These are phyloP conservation scores for Gossypium davidsonii DNA, from an alignment of 441 rosid genomes.

Conservation along the genomic window DNA sequence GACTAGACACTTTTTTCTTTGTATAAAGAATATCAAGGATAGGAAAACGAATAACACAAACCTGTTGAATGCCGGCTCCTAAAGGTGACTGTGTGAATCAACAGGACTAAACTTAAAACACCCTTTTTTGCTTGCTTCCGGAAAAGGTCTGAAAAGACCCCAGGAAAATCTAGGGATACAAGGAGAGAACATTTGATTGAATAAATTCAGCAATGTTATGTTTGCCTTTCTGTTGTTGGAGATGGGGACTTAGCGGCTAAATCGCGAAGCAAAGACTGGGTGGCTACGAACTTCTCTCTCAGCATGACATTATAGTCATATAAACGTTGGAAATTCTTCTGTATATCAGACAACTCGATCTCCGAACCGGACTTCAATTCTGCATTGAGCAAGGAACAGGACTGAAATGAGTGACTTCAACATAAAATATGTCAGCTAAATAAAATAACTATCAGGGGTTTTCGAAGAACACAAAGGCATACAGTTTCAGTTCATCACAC, in stretches of 20 bases:
- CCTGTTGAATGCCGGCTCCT: not conserved
- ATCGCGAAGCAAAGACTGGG: constrained; percentile 48
- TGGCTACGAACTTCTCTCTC: constrained; percentile 58
- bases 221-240: constrained; percentile 16
- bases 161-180: not conserved
- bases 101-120: not conserved
- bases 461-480: not conserved
- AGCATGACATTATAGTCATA: constrained; percentile 69
- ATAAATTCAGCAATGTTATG: constrained; percentile 9
- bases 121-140: not conserved
- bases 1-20: not conserved
- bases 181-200: not conserved
- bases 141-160: not conserved
- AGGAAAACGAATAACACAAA: not conserved
- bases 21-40: not conserved
- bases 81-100: not conserved
- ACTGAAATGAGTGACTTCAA: not conserved
- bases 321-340: constrained; percentile 48
- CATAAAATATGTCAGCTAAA: not conserved
- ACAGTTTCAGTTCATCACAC: not conserved
- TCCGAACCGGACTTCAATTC: constrained; percentile 53
- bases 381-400: constrained; percentile 25
- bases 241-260: constrained; percentile 39
- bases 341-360: constrained; percentile 53
- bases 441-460: not conserved